Evolutionary conservation across 1,284 basidiomycete genomes (phyloP), one percentile per base, ranked within the genome.

Genomic region (Athelia sp.): DNA sequence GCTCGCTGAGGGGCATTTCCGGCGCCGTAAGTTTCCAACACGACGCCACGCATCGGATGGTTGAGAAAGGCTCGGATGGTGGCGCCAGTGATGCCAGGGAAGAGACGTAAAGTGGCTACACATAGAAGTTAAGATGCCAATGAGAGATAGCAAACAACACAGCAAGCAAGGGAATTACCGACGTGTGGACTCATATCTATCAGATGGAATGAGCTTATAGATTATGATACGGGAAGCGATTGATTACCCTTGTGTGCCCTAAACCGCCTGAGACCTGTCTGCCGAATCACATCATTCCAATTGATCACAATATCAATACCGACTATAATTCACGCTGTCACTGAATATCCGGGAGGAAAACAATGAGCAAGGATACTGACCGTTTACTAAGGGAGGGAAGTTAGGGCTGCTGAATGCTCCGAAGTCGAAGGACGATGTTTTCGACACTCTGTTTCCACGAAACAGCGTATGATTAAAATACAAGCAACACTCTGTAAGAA

Each of bases 381-480:
- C 87, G 57, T 90, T 85, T 1, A 93, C 92, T 1, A 97, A 69
- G 1, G 93, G 85, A 3, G 84, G 72, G 60, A 94, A 90, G 62
- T 95, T 93, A 4, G 90, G 91, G 59, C 88, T 91, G 49, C 80
- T 74, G 66, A 96, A 97, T 0, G 94, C 93, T 58, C 84, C 84
- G 18, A 96, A 73, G 56, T 93, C 91, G 58, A 87, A 88, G 21
- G 90, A 92, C 1, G 90, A 93, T 52, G 80, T 74, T 62, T 97
- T 97, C 15, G 87, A 86, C 2, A 88, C 87, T 49, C 93, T 75
- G 61, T 94, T 97, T 10, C 93, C 93, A 46, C 93, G 78, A 63
- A 82, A 93, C 1, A 96, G 76, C 0, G 81, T 87, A 55, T 93
- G 89, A 58, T 95, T 92, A 70, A 97, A 97, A 68, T 87, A 95